phyloP scores from a whole-genome alignment of 345 rosid species.

The Eucalyptus decipiens region DNA sequence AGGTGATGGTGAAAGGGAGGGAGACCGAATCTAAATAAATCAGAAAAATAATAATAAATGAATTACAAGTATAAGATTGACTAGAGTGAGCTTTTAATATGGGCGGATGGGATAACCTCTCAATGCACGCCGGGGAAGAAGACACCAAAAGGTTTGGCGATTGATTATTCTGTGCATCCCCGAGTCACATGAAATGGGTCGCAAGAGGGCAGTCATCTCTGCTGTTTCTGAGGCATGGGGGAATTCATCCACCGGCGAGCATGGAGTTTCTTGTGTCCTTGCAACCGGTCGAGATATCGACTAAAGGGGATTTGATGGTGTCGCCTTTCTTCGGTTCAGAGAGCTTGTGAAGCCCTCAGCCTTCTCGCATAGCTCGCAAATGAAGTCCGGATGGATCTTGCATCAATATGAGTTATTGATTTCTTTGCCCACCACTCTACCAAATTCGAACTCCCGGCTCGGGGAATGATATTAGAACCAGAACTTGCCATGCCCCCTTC shows the following conservation, averaged over 20 bases:
- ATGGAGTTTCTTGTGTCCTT: neutral
- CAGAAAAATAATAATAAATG: neutral
- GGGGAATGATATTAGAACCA: neutral
- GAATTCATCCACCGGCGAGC: neutral
- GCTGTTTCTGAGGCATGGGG: neutral
- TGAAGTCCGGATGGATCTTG: neutral
- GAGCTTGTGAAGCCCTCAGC: neutral
- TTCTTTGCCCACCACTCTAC: neutral
- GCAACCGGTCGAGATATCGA: neutral
- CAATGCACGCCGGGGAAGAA: neutral
- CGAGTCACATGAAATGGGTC: neutral
- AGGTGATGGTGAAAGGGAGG: neutral
- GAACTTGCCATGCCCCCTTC: neutral
- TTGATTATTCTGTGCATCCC: neutral
- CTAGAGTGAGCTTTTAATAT: neutral
- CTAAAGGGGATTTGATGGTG: neutral
- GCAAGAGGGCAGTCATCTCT: neutral
- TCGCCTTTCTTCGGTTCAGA: neutral
- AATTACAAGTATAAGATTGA: neutral
- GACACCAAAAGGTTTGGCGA: neutral
- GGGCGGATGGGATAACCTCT: neutral
- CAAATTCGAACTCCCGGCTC: neutral
- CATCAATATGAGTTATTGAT: neutral
- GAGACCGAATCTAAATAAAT: neutral
- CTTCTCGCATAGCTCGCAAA: neutral